Conservation (phyloP, 78 protist genomes). For the Dictyostelium firmibasis region DNA sequence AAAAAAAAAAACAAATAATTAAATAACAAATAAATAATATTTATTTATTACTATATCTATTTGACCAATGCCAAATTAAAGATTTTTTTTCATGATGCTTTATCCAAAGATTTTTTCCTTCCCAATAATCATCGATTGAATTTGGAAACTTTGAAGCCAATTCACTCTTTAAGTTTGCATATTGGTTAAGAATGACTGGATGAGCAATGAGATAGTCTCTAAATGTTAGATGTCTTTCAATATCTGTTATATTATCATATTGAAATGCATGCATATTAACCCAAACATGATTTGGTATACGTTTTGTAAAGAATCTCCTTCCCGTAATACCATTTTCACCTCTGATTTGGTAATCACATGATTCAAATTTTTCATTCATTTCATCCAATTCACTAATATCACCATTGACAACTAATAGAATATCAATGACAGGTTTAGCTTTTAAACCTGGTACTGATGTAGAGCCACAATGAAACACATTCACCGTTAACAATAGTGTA, state of each 20-base stretch:
- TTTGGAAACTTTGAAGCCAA: background rate
- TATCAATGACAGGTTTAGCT: background rate
- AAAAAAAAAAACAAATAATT: background rate
- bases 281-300: background rate
- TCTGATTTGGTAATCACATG: background rate
- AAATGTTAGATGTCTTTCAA: slow-evolving; percentile 3
- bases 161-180: background rate
- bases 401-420: background rate
- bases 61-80: background rate
- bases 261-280: background rate
- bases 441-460: background rate
- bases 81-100: background rate
- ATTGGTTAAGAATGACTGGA: background rate
- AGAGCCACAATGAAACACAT: background rate
- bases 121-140: background rate
- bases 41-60: background rate
- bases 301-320: background rate
- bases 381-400: background rate
- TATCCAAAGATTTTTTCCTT: background rate
- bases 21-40: background rate
- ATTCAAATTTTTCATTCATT: background rate
- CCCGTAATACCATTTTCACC: background rate
- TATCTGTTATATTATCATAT: background rate
- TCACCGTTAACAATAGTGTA: background rate
- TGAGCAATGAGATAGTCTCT: background rate